Base-by-base conservation (phyloP, 176 grass and related monocot species). In the Oryza australiensis region DNA sequence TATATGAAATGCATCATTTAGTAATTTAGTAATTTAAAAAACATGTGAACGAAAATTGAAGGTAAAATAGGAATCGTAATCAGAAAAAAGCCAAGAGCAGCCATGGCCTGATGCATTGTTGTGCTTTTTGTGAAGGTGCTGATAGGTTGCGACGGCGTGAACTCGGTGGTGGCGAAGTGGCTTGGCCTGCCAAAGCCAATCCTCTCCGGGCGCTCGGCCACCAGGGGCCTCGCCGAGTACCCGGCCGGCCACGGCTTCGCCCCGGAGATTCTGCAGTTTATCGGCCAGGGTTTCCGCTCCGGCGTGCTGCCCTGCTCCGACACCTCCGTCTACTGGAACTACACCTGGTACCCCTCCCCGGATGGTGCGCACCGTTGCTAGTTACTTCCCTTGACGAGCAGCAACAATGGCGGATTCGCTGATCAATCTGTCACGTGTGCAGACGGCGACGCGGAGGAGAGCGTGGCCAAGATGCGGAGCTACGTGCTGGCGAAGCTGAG, bases 321-420 rank as follows among this genome's bases (percentile, higher is more conserved):
- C 66, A 89, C 79, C 24, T 82, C 67, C 45, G 74, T 93, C 0
- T 95, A 91, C 79, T 95, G 95, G 95, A 93, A 91, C 83, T 89
- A 85, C 84, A 93, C 90, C 45, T 98, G 92, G 92, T 73, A 72
- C 62, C 79, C 92, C 14, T 88, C 80, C 29, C 43, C 72, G 24
- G 45, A 84, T 7, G 86, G 70, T 85, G 74, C 28, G 70, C 27
- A 8, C 5, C 18, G 2, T 22, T 22, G 18, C 49, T 55, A 22
- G 18, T 12, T 43, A 43, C 43, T 46, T 22, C 16, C 18, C 18
- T 55, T 18, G 49, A 22, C 15, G 18, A 18, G 18, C 5, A 55
- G 16, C 18, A 60, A 3, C 55, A 60, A 60, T 60, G n/a, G 55
- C n/a, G 20, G n/a, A 60, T 11, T 60, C n/a, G n/a, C 62, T 64